Percentiles rank a stretch among this genome's conserved stretches.
Evolutionary conservation across 106 monocot genomes (phyloP).

Genomic region (Phalaenopsis equestris): DNA sequence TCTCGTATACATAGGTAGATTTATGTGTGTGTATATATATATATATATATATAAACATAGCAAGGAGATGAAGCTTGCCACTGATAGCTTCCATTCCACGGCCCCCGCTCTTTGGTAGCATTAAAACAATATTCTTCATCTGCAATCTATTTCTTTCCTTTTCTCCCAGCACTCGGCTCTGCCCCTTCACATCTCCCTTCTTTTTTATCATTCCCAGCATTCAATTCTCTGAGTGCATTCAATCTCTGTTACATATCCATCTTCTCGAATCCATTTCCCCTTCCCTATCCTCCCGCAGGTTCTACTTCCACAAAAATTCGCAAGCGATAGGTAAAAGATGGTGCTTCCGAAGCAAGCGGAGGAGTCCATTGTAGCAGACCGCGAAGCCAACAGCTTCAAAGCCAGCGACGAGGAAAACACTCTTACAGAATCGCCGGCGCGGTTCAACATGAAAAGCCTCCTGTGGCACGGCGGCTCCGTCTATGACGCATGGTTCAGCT

Average conservation of each 20-base stretch:
- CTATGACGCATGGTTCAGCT: conserved; percentile 95
- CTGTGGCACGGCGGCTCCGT: conserved; percentile 96
- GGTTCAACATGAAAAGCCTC: conserved; percentile 52
- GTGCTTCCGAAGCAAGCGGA: conserved; percentile 3
- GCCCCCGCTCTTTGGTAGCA: background rate
- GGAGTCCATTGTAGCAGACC: background rate
- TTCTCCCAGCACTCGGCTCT: background rate
- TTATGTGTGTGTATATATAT: no score
- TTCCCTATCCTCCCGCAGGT: background rate
- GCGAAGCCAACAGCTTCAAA: background rate
- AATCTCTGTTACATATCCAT: background rate
- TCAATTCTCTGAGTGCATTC: background rate
- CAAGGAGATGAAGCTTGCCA: background rate
- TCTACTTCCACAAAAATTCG: background rate
- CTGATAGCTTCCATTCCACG: background rate
- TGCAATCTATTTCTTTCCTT: background rate
- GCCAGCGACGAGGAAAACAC: background rate
- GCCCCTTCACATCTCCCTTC: background rate
- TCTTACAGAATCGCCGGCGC: background rate
- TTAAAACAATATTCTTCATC: background rate
- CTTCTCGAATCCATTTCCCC: background rate
- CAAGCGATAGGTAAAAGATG: background rate
- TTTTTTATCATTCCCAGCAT: background rate
- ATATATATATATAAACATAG: background rate
- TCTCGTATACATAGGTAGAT: no score